These are phyloP conservation scores for Hypocrella siamensis DNA, from an alignment of 2,329 filamentous ascomycete genomes.

Conservation along the genomic window DNA sequence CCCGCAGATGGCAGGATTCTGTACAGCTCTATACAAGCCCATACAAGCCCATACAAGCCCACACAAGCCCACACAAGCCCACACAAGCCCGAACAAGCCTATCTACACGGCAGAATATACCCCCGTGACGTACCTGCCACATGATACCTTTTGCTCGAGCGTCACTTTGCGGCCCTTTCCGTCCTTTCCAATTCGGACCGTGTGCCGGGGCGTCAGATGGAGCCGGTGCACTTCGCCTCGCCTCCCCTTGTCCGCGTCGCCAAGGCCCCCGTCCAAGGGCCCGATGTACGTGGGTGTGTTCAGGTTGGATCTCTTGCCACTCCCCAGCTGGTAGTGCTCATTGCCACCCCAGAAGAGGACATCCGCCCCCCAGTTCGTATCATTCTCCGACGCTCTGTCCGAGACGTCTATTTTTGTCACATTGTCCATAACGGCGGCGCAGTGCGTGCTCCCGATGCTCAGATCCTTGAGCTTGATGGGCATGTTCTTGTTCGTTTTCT, in stretches of 20 bases:
- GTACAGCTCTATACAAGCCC: no score
- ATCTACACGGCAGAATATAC: constrained; percentile 55
- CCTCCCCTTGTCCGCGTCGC: constrained; percentile 43
- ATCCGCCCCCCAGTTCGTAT: constrained; percentile 79
- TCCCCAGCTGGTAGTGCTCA: constrained; percentile 85
- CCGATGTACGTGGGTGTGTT: constrained; percentile 63
- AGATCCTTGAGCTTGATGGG: constrained; percentile 66
- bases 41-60: no score
- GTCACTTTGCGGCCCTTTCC: constrained; percentile 52
- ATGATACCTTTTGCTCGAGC: constrained; percentile 78
- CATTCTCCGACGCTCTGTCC: constrained; percentile 37
- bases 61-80: neutral
- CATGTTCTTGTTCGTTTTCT: constrained; percentile 46
- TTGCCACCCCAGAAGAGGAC: constrained; percentile 92
- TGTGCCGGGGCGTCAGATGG: constrained; percentile 63
- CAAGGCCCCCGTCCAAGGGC: constrained; percentile 48
- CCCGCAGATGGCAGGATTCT: no score
- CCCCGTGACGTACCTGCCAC: constrained; percentile 65
- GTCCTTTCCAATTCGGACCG: constrained; percentile 43
- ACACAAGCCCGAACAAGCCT: neutral
- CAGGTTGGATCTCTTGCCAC: constrained; percentile 72
- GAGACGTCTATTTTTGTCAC: constrained; percentile 49
- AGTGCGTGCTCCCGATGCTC: constrained; percentile 66
- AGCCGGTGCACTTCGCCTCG: constrained; percentile 55
- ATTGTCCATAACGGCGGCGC: constrained; percentile 71